phyloP scores from a whole-genome alignment of 2,329 filamentous ascomycete species.

The Sordariomycetes sp. region DNA sequence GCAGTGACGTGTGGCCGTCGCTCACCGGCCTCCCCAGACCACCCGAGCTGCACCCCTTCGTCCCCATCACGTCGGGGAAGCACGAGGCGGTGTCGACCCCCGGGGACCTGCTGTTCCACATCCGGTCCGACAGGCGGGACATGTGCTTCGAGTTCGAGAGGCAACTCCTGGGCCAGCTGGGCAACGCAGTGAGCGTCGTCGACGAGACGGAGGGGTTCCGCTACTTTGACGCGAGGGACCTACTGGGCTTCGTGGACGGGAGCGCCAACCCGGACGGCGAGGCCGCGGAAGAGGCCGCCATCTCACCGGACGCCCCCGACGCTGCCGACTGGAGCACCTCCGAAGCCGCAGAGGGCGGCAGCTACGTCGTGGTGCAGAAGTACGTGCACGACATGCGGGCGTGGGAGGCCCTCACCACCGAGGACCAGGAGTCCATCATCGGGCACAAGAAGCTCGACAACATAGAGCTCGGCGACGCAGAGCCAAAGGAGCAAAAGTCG shows the following conservation, averaged over 20 bases:
- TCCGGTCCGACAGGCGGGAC: conserved; percentile 44
- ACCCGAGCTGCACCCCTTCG: conserved; percentile 39
- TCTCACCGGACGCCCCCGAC: conserved; percentile 29
- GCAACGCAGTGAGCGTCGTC: conserved; percentile 31
- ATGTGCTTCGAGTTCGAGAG: conserved; percentile 48
- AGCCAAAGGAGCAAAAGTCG: conserved; percentile 28
- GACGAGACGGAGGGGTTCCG: conserved; percentile 47
- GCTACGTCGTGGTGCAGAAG: conserved; percentile 50
- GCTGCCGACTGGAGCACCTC: too few relatives aligned
- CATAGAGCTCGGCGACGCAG: conserved; percentile 41
- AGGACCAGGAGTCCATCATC: conserved; percentile 44
- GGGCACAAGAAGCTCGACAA: conserved; percentile 49
- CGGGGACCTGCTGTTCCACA: conserved; percentile 47
- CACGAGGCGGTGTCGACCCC: conserved; percentile 44
- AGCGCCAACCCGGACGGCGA: conserved; percentile 45
- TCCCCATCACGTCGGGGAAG: conserved; percentile 28
- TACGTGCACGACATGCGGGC: conserved; percentile 40
- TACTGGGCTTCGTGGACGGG: conserved; percentile 49
- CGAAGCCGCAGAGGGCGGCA: conserved; percentile 26
- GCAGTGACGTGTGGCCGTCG: conserved; percentile 37
- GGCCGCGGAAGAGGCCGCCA: conserved; percentile 26
- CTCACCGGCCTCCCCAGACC: conserved; percentile 33
- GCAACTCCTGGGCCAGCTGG: conserved; percentile 38
- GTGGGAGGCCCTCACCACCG: conserved; percentile 34
- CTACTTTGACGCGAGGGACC: conserved; percentile 48